These are phyloP conservation scores for Puccinia sorghi DNA, from an alignment of 1,284 basidiomycete species.

Conservation along the genomic window DNA sequence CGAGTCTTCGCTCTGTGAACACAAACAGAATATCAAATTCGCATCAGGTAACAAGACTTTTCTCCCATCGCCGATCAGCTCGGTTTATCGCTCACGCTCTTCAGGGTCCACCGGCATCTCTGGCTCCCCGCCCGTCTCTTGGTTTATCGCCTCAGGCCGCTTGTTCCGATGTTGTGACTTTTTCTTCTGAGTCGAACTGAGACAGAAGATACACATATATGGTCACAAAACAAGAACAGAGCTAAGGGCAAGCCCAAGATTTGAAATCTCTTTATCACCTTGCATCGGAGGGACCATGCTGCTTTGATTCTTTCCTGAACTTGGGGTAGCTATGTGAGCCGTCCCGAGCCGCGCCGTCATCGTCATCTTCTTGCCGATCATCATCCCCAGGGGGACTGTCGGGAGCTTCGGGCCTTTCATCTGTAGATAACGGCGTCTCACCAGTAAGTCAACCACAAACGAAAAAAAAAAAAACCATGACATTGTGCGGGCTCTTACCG, in stretches of 20 bases:
- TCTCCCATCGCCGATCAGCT: too few species aligned
- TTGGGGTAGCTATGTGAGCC: slow-evolving; percentile 3
- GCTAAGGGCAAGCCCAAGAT: background rate
- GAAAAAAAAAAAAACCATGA: background rate
- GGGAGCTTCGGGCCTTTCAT: background rate
- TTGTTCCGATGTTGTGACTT: slow-evolving; percentile 1
- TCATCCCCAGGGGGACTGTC: background rate
- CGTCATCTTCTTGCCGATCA: background rate
- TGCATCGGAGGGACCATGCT: background rate
- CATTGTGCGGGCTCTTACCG: slow-evolving; percentile 7
- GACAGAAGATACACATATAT: too few species aligned
- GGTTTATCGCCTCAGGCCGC: background rate
- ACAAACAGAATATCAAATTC: too few species aligned
- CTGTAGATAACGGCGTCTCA: background rate
- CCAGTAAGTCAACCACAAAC: background rate
- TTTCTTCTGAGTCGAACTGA: slow-evolving; percentile 15
- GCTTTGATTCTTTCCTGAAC: slow-evolving; percentile 25
- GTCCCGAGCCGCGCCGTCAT: background rate
- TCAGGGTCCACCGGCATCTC: slow-evolving; percentile 15
- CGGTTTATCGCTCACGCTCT: slow-evolving; percentile 17
- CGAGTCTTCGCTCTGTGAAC: slow-evolving; percentile 52
- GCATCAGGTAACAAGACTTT: too few species aligned
- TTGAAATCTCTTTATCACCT: background rate
- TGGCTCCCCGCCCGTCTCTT: background rate
- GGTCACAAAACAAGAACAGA: background rate